Base-by-base conservation (phyloP, 2,329 filamentous ascomycete species). In the Pyricularia sp. region DNA sequence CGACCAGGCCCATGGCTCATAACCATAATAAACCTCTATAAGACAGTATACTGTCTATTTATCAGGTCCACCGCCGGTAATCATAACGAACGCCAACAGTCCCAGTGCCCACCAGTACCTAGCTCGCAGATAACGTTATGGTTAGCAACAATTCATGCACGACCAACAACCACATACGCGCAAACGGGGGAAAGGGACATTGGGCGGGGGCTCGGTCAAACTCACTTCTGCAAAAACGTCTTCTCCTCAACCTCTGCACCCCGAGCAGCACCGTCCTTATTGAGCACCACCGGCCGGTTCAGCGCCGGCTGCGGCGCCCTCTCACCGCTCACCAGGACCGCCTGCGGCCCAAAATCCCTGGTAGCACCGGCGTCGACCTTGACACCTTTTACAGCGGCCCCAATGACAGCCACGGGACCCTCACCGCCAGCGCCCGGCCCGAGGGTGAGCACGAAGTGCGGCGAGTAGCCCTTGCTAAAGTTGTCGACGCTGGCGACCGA, bases 31-130 rank as follows among this genome's bases (percentile, higher is more conserved):
- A 2, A 6, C n/a, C 42, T n/a, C 6, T 50, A 50, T n/a, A 61
- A 5, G 26, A 3, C 7, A 25, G n/a, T 7, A 12, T 5, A 50
- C 72, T 70, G 75, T 81, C 80, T 81, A 85, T 78, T 86, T 86
- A 73, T 82, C 81, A 12, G 81, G 82, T 33, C 83, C 85, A 68
- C 86, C 83, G 64, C 83, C 82, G 66, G 83, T 80, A 71, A 88
- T 73, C 7, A 86, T 75, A 72, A 91, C 75, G 66, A 90, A 73
- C 31, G 83, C 79, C 30, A 81, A 82, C 31, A 86, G 81, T 25
- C 79, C 83, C 77, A 88, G 78, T 72, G 88, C 76, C 88, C 88
- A 90, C 88, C 88, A 91, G 76, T 90, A 90, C 77, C 87, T 89
- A 64, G 31, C 65, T 50, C 42, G 42, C 20, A 50, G 20, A 50